Evolutionary conservation across 2,329 filamentous ascomycete genomes (phyloP).

Genomic region (Neurospora crassa): DNA sequence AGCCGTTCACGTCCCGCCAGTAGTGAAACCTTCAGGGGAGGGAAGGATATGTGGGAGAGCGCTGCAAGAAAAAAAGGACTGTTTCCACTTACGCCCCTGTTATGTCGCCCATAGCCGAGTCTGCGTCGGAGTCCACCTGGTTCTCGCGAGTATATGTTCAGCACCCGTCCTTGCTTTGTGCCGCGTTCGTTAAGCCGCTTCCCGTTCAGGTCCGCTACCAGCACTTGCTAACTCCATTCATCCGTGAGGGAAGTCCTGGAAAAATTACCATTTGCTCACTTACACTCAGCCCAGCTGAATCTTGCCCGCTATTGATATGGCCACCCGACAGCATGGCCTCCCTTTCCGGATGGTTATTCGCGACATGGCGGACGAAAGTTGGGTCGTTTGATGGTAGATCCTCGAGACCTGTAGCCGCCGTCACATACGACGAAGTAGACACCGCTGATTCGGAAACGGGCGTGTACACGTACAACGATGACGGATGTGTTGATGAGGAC

Average conservation of each 20-base stretch:
- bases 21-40: not conserved
- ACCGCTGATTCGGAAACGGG: not conserved
- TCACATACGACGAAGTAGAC: not conserved
- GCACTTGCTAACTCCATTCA: constrained; percentile 1
- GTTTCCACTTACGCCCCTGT: not conserved
- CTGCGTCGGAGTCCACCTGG: constrained; percentile 4
- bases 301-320: not conserved
- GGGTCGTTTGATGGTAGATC: not conserved
- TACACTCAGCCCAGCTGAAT: constrained; percentile 3
- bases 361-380: not conserved
- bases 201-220: not conserved
- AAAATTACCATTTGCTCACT: not conserved
- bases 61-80: not conserved
- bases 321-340: not conserved
- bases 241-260: not conserved
- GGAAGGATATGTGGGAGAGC: not conserved
- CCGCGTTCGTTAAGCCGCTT: not conserved
- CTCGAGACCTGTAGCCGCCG: not conserved
- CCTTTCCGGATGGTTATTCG: not conserved
- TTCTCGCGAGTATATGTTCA: not conserved
- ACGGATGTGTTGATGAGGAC: not conserved
- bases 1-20: not conserved
- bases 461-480: not conserved
- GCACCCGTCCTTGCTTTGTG: not conserved
- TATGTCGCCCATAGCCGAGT: constrained; percentile 4